Conservation (phyloP, 225 moss, liverwort and hornwort species). For the Marchantia paleacea region DNA sequence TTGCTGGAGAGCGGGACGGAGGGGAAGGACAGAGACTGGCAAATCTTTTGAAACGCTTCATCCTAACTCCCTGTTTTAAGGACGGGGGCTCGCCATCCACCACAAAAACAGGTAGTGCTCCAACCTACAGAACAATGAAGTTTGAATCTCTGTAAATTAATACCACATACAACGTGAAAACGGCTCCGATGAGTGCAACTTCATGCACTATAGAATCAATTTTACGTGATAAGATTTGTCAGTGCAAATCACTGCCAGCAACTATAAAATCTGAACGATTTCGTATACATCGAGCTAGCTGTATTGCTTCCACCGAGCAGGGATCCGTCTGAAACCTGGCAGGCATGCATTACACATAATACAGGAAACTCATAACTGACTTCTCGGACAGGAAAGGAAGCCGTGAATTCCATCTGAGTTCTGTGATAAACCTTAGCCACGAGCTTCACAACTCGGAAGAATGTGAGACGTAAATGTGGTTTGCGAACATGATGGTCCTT, state of each 20-base stretch:
- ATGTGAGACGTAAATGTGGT: constrained; percentile 49
- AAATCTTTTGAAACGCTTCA: constrained; percentile 29
- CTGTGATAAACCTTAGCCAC: constrained; percentile 25
- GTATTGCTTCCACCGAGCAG: too few relatives aligned
- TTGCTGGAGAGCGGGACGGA: not conserved
- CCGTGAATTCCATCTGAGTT: not conserved
- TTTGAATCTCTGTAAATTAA: too few relatives aligned
- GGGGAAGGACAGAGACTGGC: not conserved
- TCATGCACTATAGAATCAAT: too few relatives aligned
- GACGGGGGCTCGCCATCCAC: constrained; percentile 49
- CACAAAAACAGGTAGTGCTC: constrained; percentile 43
- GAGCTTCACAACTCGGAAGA: constrained; percentile 47
- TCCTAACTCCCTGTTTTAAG: constrained; percentile 33
- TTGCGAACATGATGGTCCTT: constrained; percentile 34
- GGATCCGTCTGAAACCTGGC: too few relatives aligned
- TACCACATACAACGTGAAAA: too few relatives aligned
- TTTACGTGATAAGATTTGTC: too few relatives aligned
- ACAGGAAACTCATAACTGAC: too few relatives aligned
- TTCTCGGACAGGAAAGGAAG: not conserved
- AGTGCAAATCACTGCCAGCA: too few relatives aligned
- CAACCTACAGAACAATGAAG: constrained; percentile 28
- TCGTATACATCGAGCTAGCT: too few relatives aligned
- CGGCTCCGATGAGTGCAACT: too few relatives aligned
- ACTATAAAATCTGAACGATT: too few relatives aligned
- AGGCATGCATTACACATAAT: too few relatives aligned